Evolutionary conservation across 306 rosid species (phyloP), one percentile per base, ranked within the genome.

Genomic region (Ceratonia siliqua): DNA sequence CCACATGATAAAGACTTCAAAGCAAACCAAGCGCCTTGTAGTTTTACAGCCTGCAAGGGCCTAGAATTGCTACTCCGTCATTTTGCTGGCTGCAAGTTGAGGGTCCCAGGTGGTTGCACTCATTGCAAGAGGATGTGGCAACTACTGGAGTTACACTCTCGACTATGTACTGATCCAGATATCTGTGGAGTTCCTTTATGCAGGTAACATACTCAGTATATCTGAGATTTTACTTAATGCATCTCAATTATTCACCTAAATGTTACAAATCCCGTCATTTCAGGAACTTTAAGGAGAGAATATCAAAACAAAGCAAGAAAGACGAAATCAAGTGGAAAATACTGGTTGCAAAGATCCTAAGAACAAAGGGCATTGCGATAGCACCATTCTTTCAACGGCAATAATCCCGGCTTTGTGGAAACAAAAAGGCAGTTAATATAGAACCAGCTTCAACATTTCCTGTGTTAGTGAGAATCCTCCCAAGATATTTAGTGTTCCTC

Each of bases 121-220:
- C 94, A 85, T 53, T 94, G 98, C 82, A 94, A 90, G 84, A 86
- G 98, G 78, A 91, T 90, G 97, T 91, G 98, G 97, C 98, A 91
- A 48, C 81, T 94, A n/a, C 79, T 91, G 79, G 98, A 94, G 80
- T 70, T 91, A 64, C 97, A 94, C 61, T 94, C 96, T 42, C 87
- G 89, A 62, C 85, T 94, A 49, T 94, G 97, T 68, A 86, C 85
- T 53, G 83, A 86, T 87, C 87, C 90, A 6, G 66, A 58, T 75
- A 25, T 6, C 45, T 94, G 98, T 43, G 70, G 84, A 77, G 98
- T 94, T 68, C 97, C 97, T 24, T 79, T 91, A 55, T 94, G 97
- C 96, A 85, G 96, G 98, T 94, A 70, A 73, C 12, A 18, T 45
- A 5, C 18, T 0, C 12, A 56, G 27, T 74, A 30, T 6, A 38